Evolutionary conservation across 257 asterid genomes (phyloP), one percentile per base, ranked within the genome.

Genomic region (Capsicum baccatum): DNA sequence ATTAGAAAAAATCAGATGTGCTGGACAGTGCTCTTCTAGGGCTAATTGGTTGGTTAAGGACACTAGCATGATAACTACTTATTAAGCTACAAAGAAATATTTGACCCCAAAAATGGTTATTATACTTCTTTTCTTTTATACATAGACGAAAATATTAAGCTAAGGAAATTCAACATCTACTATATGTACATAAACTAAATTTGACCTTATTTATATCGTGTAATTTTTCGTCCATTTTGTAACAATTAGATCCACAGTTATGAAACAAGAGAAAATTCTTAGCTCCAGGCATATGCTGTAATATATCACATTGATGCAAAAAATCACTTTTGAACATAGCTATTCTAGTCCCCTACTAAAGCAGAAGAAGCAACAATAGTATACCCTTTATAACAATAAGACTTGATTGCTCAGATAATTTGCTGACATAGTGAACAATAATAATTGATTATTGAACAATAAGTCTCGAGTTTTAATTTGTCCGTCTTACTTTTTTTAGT

Each of bases 1-100:
- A 1, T 26, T 26, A 26, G 90, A 92, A 87, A 94, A 97, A 91
- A 88, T 92, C 86, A 80, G 90, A 90, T 0, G 87, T 91, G 48
- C 90, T 95, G 84, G 98, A 97, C 87, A 83, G 91, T 13, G 97
- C 88, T 84, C 94, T 93, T 83, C 98, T 96, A 76, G 79, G 86
- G 82, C 88, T 97, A 60, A 98, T 97, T 66, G 94, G 93, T 86
- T 95, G 98, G 98, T 91, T 94, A 14, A 91, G 98, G 91, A 91
- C 96, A 64, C 87, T 94, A 73, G 99, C 98, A 70, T 67, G 74
- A 67, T 35, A 67, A 13, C 6, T 67, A 35, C 19, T 67, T 67
- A 12, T 35, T 67, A 1, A 67, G 50, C 73, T 66, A 12, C 33
- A 66, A 66, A 33, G 19, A 66, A 66, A 13, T n/a, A 33, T 33